Evolutionary conservation across 2,329 filamentous ascomycete species (phyloP), one percentile per base, ranked within the genome.

Genomic region (Clonostachys rosea): DNA sequence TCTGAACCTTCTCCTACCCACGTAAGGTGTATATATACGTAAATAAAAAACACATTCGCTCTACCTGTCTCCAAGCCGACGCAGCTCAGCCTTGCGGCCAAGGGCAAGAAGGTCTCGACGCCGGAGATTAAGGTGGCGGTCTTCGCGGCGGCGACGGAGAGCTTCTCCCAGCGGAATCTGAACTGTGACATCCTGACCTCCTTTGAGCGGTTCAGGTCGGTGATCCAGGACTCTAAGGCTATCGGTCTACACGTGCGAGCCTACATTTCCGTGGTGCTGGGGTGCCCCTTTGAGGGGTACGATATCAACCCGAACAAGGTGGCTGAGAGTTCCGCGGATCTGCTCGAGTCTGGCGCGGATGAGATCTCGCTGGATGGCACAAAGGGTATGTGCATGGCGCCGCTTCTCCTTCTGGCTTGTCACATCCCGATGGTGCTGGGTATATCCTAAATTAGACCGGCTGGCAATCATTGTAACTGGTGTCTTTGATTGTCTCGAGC

Each of bases 291-390:
- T 51, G 82, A 85, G 55, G 83, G 83, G 4, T 74, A 75, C 60
- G 78, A 84, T 46, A 82, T 86, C 4, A 71, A 84, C 54, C 82
- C 83, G 34, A 75, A 78, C 58, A 73, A 70, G 51, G 83, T 87
- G 1, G 83, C 82, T 1, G 78, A 86, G 54, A 80, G 87, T 42
- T 85, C 87, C 1, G 78, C 73, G 50, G 83, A 74, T 59, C 69
- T 96, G 43, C 74, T 96, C 2, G 87, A 91, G 59, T 88, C 92
- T 74, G 91, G 91, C 16, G 91, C 89, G 17, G 89, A 95, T 60
- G 90, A 96, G 73, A 91, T 96, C 54, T 88, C 87, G 2, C 79
- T 96, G 1, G 91, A 90, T 6, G 91, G 96, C 60, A 96, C 91
- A 0, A 92, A 90, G 0, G 91, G 91, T 16, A 91, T 95, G 79